Conservation (phyloP, 345 rosid genomes). For the Camelina sativa region DNA sequence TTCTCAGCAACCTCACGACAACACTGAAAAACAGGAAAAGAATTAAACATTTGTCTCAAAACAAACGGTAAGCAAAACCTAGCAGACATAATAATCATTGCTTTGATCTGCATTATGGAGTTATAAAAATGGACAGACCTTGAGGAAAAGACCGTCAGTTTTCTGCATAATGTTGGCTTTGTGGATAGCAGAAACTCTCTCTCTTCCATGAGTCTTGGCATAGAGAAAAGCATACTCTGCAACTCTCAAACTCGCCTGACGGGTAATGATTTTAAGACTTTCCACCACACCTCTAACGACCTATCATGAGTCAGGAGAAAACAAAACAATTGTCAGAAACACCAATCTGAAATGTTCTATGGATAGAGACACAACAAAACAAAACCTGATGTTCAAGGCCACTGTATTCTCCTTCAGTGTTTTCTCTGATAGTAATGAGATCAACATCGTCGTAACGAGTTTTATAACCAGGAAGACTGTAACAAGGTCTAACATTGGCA, state of each 20-base stretch:
- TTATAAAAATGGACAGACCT: slow-evolving; percentile 49
- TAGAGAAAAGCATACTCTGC: slow-evolving; percentile 98
- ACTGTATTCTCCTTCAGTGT: no score
- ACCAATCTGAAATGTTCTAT: not conserved
- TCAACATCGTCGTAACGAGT: no score
- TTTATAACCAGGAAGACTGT: no score
- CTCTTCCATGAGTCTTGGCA: slow-evolving; percentile 95
- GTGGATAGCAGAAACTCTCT: slow-evolving; percentile 96
- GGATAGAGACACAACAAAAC: not conserved
- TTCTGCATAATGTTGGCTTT: slow-evolving; percentile 99
- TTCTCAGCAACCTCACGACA: slow-evolving; percentile 99
- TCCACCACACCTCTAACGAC: slow-evolving; percentile 99
- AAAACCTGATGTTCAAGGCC: no score
- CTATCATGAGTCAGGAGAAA: slow-evolving; percentile 44
- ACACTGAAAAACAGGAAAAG: slow-evolving; percentile 58
- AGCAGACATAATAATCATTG: not conserved
- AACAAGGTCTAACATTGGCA: no score
- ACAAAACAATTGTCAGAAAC: not conserved
- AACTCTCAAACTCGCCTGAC: slow-evolving; percentile 97
- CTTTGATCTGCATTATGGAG: not conserved
- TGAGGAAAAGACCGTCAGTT: slow-evolving; percentile 98
- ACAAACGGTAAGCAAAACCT: not conserved
- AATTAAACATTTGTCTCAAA: not conserved
- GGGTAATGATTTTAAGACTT: slow-evolving; percentile 95
- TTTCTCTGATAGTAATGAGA: no score